These are phyloP conservation scores for Apiotrichum gracile DNA, from an alignment of 1,284 basidiomycete species.

Conservation along the genomic window DNA sequence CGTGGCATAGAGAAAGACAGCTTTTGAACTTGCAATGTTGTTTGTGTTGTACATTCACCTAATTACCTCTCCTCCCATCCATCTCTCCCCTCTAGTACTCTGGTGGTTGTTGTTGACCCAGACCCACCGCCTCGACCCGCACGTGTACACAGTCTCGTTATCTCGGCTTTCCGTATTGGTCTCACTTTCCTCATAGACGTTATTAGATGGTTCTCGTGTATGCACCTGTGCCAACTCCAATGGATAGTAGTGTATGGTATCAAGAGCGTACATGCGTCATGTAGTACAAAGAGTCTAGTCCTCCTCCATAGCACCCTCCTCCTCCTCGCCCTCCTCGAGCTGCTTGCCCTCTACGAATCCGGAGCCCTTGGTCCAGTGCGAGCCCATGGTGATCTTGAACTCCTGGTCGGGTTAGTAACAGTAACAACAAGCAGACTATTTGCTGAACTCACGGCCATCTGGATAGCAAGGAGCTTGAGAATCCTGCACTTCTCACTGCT, in stretches of 20 bases:
- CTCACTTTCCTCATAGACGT: background rate
- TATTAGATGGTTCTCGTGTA: background rate
- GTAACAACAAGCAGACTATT: background rate
- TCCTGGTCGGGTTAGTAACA: constrained; percentile 25
- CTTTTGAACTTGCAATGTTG: background rate
- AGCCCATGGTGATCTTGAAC: constrained; percentile 66
- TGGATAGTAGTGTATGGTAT: background rate
- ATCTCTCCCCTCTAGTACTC: background rate
- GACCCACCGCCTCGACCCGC: background rate
- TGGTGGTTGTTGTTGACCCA: background rate
- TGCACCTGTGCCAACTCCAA: background rate
- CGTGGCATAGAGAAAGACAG: background rate
- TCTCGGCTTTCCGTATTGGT: background rate
- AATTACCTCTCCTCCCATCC: background rate
- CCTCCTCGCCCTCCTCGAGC: constrained; percentile 40
- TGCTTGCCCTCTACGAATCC: constrained; percentile 59
- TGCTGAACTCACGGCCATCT: constrained; percentile 58
- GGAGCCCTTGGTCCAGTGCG: constrained; percentile 67
- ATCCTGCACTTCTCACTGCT: constrained; percentile 80
- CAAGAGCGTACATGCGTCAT: constrained; percentile 13
- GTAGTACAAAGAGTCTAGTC: constrained; percentile 21
- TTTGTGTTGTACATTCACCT: background rate
- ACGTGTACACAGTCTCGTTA: background rate
- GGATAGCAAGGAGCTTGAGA: constrained; percentile 77
- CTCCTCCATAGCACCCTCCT: constrained; percentile 30